These are phyloP conservation scores for Candida pseudoviswanathii DNA, from an alignment of 1,139 yeast species.

Conservation along the genomic window DNA sequence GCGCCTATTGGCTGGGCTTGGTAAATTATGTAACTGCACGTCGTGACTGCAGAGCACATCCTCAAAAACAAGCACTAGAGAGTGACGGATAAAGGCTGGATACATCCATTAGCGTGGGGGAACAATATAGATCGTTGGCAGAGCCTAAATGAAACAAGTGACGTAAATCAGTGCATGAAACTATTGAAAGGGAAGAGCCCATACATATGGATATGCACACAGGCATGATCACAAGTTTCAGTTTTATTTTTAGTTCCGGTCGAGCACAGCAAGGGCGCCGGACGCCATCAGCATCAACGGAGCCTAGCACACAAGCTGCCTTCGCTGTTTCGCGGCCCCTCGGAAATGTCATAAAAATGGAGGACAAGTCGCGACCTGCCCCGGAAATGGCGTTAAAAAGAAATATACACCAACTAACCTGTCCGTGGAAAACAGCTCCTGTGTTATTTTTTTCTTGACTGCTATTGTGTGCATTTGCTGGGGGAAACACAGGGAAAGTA, in stretches of 20 bases:
- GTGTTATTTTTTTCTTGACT: background rate
- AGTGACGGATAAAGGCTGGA: background rate
- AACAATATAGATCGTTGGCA: no score
- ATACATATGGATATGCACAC: no score
- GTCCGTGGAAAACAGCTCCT: background rate
- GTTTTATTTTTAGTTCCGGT: background rate
- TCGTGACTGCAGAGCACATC: background rate
- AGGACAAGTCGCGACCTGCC: background rate
- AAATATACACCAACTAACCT: background rate
- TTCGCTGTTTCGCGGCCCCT: background rate
- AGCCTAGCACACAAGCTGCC: no score
- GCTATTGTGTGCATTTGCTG: background rate
- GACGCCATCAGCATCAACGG: no score
- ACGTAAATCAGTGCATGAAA: background rate
- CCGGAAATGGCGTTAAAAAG: background rate
- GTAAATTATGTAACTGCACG: background rate
- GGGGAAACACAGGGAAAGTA: no score
- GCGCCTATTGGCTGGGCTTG: no score
- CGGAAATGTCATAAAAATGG: background rate
- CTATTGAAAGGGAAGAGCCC: background rate
- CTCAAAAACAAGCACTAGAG: background rate
- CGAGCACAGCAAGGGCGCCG: no score
- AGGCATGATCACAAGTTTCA: background rate
- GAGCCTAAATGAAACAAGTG: no score
- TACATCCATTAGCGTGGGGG: background rate